These are phyloP conservation scores for Kregervanrija fluxuum DNA, from an alignment of 805 yeast genomes.

Conservation along the genomic window DNA sequence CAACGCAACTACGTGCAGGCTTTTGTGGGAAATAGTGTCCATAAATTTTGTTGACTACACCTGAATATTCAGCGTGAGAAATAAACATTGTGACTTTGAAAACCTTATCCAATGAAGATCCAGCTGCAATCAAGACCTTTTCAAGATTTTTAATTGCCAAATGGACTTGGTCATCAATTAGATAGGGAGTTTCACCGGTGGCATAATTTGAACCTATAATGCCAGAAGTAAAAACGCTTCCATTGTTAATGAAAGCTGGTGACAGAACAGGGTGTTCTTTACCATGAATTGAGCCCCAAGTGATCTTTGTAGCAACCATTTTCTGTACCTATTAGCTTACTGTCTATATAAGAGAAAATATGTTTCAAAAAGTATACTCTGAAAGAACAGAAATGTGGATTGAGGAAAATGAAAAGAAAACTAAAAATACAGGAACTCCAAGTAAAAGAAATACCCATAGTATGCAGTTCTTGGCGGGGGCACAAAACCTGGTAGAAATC, in stretches of 20 bases:
- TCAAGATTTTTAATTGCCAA: constrained; percentile 37
- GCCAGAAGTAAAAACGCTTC: constrained; percentile 20
- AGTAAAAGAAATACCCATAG: no score
- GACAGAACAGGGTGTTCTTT: constrained; percentile 3
- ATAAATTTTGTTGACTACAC: constrained; percentile 39
- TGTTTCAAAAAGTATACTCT: no score
- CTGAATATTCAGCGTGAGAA: constrained; percentile 33
- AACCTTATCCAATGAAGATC: constrained; percentile 37
- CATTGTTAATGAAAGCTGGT: constrained; percentile 7
- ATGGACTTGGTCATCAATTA: constrained; percentile 37
- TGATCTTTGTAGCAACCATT: not conserved
- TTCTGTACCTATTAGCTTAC: not conserved
- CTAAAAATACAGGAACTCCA: no score
- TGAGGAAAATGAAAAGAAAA: no score
- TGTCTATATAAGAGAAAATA: no score
- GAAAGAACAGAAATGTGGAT: no score
- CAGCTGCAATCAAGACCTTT: constrained; percentile 33
- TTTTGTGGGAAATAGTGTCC: constrained; percentile 35
- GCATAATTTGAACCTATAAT: constrained; percentile 16
- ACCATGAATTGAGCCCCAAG: constrained; percentile 4
- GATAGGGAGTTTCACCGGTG: constrained; percentile 32
- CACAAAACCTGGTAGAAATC: no score
- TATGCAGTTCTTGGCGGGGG: no score
- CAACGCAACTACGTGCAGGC: constrained; percentile 48
- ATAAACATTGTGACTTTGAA: constrained; percentile 44